Base-by-base conservation (phyloP, 1,284 basidiomycete genomes). In the Chiua sp. region DNA sequence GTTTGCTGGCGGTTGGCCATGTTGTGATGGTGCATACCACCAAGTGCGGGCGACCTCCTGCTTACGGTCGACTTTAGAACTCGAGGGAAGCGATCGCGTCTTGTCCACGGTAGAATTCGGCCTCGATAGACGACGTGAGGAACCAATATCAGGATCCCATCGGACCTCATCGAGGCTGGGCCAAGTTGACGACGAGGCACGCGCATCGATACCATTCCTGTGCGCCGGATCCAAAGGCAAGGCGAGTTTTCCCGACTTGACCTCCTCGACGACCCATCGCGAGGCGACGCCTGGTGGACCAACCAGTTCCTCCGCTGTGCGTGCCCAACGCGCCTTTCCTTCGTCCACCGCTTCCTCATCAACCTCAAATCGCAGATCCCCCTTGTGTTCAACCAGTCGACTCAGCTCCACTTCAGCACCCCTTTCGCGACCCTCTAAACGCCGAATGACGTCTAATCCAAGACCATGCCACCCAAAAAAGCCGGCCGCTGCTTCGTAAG, bases 401-500 rank as follows among this genome's bases (percentile, higher is more conserved):
- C 22, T 20, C 37, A 44, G 48, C 20, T 26, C 30, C 22, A 16
- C 18, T 55, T 53, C 52, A 11, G 47, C 48, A 33, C 10, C 3
- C 16, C 33, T 32, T 23, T 20, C 20, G 8, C n/a, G n/a, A 22
- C 32, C 18, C 8, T 56, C 26, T 42, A 49, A 23, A 30, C 51
- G 22, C 35, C 47, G 56, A 37, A 55, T 42, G 55, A 59, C 22
- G 26, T 54, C 68, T 22, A 61, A 28, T 13, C 70, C 60, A 39
- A 71, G 61, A 26, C 72, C 72, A 33, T 60, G 61, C 69, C 69
- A 74, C 8, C 70, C 72, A 55, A 55, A 74, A 66, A 71, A 71
- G 44, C 71, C 70, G 3, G 71, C 63, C 3, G 72, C 65, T 0
- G 65, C 65, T 53, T 71, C 72, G 51, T 71, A 71, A 15, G 70